A percentile compares a stretch with the other conserved stretches of the same genome.
phyloP scores from a whole-genome alignment of 305 asterid genomes.

The Fraxinus velutina region DNA sequence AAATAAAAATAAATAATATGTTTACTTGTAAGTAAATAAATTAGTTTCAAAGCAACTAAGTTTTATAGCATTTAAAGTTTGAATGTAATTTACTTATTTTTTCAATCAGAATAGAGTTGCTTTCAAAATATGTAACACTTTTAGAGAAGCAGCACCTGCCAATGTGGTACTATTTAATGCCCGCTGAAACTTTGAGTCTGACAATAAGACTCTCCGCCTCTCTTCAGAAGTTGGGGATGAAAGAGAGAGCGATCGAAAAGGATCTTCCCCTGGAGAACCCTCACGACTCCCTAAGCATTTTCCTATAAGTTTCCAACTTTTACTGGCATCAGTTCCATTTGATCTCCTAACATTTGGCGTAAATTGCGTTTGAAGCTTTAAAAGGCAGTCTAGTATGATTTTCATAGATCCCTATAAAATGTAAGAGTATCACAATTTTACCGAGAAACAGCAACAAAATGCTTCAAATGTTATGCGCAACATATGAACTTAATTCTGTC shows the following conservation, averaged over 20 bases:
- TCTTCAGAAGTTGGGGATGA: conserved; percentile 52
- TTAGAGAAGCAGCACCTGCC: conserved; percentile 41
- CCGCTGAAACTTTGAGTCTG: conserved; percentile 42
- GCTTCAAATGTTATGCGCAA: neutral
- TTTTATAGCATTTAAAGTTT: neutral
- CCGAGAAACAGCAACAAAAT: neutral
- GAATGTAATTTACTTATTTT: neutral
- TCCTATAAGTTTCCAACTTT: conserved; percentile 43
- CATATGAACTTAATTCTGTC: neutral
- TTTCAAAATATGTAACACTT: neutral
- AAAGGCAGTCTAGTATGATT: conserved; percentile 67
- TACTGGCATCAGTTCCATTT: conserved; percentile 33
- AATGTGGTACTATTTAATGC: conserved; percentile 45
- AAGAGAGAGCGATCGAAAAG: conserved; percentile 30
- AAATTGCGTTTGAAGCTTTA: conserved; percentile 55
- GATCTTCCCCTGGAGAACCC: conserved; percentile 41
- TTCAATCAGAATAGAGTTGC: neutral
- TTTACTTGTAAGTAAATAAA: neutral
- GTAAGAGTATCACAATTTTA: neutral
- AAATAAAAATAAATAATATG: neutral
- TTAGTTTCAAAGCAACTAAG: neutral
- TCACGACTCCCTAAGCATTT: conserved; percentile 31
- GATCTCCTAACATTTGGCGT: conserved; percentile 37
- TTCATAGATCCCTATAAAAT: conserved; percentile 72
- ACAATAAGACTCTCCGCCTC: conserved; percentile 29